Conservation (phyloP, 352 stramenopile species). For the Globisporangium emineosum region DNA sequence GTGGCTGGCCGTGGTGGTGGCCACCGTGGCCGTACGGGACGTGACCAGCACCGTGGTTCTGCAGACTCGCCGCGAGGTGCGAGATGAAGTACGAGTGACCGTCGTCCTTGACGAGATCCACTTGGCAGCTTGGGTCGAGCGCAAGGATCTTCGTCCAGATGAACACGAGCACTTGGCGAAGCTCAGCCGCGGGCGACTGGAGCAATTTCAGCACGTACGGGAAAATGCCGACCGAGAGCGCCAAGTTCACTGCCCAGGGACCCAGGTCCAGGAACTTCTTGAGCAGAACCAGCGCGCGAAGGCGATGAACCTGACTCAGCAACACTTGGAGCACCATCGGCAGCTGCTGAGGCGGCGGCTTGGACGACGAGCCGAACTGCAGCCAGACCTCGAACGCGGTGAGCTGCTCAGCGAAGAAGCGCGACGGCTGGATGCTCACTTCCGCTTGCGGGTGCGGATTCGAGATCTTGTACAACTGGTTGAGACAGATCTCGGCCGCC, state of each 20-base stretch:
- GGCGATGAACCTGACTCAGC: slow-evolving; percentile 95
- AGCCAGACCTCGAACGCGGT: slow-evolving; percentile 99
- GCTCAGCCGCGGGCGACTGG: slow-evolving; percentile 93
- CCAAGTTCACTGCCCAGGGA: slow-evolving; percentile 87
- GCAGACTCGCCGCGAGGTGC: slow-evolving; percentile 80
- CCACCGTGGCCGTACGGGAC: slow-evolving; percentile 6
- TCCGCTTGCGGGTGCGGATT: slow-evolving; percentile 65
- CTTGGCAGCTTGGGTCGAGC: slow-evolving; percentile 95
- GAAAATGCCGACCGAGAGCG: slow-evolving; percentile 97
- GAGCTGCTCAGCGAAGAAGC: slow-evolving; percentile 98
- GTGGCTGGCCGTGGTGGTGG: slow-evolving; percentile 14
- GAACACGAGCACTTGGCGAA: slow-evolving; percentile 94
- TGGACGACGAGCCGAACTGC: slow-evolving; percentile 90
- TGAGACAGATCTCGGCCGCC: slow-evolving; percentile 96
- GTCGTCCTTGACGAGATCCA: slow-evolving; percentile 96
- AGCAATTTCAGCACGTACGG: slow-evolving; percentile 99
- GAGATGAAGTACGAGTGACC: slow-evolving; percentile 95
- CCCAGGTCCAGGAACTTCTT: slow-evolving; percentile 96
- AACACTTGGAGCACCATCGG: slow-evolving; percentile 98
- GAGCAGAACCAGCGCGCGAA: slow-evolving; percentile 94
- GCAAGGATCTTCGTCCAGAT: slow-evolving; percentile 94
- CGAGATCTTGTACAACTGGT: slow-evolving; percentile 89
- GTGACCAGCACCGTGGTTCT: slow-evolving; percentile 28
- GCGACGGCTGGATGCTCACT: slow-evolving; percentile 81
- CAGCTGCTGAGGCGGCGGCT: slow-evolving; percentile 94